A percentile compares a stretch with the other conserved stretches of the same genome.
These are phyloP conservation scores for Cyberlindnera mrakii DNA, from an alignment of 805 yeast genomes.

Conservation along the genomic window DNA sequence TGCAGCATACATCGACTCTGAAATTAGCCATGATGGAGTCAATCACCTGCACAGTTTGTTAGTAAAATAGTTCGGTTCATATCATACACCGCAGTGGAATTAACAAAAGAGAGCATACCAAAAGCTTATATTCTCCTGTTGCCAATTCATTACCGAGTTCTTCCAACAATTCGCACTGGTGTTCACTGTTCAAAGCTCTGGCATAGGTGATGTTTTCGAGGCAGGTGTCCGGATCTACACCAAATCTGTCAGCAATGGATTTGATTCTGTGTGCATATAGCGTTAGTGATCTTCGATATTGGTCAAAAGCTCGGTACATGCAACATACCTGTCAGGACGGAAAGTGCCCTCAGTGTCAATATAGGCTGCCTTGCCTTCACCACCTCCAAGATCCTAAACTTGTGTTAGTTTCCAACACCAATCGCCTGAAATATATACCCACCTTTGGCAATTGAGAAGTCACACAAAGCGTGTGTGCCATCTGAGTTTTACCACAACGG, in stretches of 20 bases:
- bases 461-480: slow-evolving; percentile 74
- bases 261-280: slow-evolving; percentile 31
- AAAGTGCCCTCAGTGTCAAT: slow-evolving; percentile 82
- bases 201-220: slow-evolving; percentile 71
- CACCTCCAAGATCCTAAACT: slow-evolving; percentile 50
- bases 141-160: slow-evolving; percentile 61
- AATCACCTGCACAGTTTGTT: slow-evolving; percentile 27
- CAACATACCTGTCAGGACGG: slow-evolving; percentile 46
- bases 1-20: slow-evolving; percentile 49
- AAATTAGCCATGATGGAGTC: slow-evolving; percentile 79
- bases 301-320: no score
- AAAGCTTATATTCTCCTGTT: slow-evolving; percentile 56
- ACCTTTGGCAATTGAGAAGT: slow-evolving; percentile 62
- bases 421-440: slow-evolving; percentile 15
- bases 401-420: no score
- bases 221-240: slow-evolving; percentile 62
- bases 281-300: not conserved
- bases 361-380: slow-evolving; percentile 74
- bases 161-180: slow-evolving; percentile 67
- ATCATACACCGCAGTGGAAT: not conserved
- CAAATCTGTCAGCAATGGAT: slow-evolving; percentile 64
- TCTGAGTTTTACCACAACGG: slow-evolving; percentile 77
- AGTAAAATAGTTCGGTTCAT: not conserved
- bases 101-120: slow-evolving; percentile 28
- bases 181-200: slow-evolving; percentile 72